Base-by-base conservation (phyloP, 2,329 filamentous ascomycete species). In the Monilinia laxa region DNA sequence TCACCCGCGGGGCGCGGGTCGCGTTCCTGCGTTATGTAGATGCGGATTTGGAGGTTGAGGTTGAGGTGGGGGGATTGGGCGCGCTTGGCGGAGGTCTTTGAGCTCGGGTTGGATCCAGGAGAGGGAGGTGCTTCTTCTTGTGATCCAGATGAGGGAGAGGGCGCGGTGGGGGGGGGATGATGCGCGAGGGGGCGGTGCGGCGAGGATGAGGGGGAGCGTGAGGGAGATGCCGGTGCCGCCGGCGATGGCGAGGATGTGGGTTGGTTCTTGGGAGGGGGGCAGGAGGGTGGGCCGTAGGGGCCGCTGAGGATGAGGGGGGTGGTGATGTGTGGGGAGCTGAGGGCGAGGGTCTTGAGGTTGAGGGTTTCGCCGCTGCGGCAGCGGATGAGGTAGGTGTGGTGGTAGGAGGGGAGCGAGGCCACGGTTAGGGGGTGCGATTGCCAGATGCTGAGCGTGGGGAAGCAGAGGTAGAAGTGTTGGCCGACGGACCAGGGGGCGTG, bases 361-460 rank as follows among this genome's bases (percentile, higher is more conserved):
- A 62, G 58, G 0, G 87, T 90, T 75, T 89, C 85, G 14, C 87
- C 87, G 0, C 77, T 77, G 68, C 85, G 85, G 5, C 84, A 84
- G 5, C 86, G 80, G 68, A 88, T 78, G 59, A 87, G 80, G 71
- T 87, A 87, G 20, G 82, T 81, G 70, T 87, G 84, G 80, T 2
- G 74, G 70, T 0, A 80, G 77, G 64, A 90, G 10, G 91, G 90
- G 1, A 91, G 90, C 69, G 90, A 93, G 42, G 89, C 88, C 49
- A 92, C 81, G 3, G 90, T 91, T 79, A 93, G 92, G 1, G 90
- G 90, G 74, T 93, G 90, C 55, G 88, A 91, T 74, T 90, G 90
- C 87, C 87, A 90, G 71, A 87, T 82, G 69, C 88, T 89, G 73
- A 93, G 81, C 12, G 82, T 80, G 6, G 90, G 90, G 77, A 93